A percentile compares a stretch with the other conserved stretches of the same genome.
Conservation (phyloP, 106 monocot species). For the Phalaenopsis equestris region DNA sequence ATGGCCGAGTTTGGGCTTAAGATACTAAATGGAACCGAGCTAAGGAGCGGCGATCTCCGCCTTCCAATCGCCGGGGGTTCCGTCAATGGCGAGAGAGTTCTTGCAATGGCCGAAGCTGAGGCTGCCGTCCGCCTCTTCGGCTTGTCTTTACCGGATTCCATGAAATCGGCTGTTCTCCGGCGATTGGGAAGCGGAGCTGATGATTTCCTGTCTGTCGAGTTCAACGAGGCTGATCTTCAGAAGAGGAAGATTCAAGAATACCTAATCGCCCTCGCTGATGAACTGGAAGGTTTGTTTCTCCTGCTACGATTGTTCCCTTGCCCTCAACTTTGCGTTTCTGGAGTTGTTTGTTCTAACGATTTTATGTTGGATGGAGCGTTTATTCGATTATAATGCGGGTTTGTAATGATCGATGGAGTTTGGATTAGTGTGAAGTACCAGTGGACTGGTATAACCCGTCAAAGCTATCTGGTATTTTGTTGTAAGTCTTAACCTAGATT, state of each 20-base stretch:
- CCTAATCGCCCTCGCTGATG: constrained; percentile 30
- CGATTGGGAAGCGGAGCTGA: constrained; percentile 1
- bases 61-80: constrained; percentile 13
- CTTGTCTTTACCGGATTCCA: constrained; percentile 16
- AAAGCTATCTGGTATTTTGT: too few relatives aligned
- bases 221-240: constrained; percentile 11
- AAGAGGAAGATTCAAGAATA: constrained; percentile 15
- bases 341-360: background rate
- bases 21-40: constrained; percentile 22
- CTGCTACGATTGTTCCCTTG: background rate
- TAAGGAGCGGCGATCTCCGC: constrained; percentile 15
- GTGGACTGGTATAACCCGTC: background rate
- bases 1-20: constrained; percentile 21
- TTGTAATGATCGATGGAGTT: background rate
- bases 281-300: constrained; percentile 21
- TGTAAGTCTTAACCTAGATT: too few relatives aligned
- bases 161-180: constrained; percentile 14
- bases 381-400: background rate
- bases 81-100: constrained; percentile 18
- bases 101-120: constrained; percentile 30
- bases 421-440: background rate
- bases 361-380: background rate
- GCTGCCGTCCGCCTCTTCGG: constrained; percentile 28
- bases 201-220: constrained; percentile 16
- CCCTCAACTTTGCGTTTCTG: background rate